Evolutionary conservation across 148 eudicot species (phyloP), one percentile per base, ranked within the genome.

Genomic region (Heliosperma pusillum): DNA sequence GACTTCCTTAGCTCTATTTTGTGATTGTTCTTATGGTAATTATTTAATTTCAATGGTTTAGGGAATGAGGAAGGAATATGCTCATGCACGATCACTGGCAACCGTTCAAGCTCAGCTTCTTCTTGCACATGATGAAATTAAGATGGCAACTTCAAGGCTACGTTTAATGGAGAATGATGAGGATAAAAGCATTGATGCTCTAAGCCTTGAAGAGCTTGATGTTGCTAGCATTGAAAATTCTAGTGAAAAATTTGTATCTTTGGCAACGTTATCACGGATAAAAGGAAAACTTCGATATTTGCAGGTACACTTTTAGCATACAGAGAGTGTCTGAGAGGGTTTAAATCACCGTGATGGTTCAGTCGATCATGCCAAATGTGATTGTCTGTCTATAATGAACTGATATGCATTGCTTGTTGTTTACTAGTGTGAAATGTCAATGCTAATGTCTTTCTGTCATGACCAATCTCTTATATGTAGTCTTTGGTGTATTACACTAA

Each of bases 91-190:
- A 77, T 84, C 91, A 40, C 82, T 95, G 78, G 97, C 98, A 69
- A 83, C 76, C 71, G 82, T 89, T 83, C 98, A 95, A 86, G 96
- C 96, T 53, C 96, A 95, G 57, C 83, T 92, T 75, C 82, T 95
- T 59, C 93, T 90, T 80, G 98, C 98, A 74, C 86, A 95, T 83
- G 98, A 95, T 87, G 98, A 95, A 85, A 82, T 95, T 60, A 90
- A 87, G 87, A 95, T 95, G 98, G 97, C 98, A 76, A 89, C 96
- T 74, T 92, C 98, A 74, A 89, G 98, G 67, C 80, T 95, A 77
- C 92, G 97, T 74, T 80, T 95, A 70, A 87, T 84, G 79, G 90
- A 92, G 79, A 84, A 80, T 69, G 86, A 83, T 70, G 88, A 88
- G 66, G 98, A 90, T 77, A 83, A 73, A 19, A 90, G 96, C 65